phyloP scores from a whole-genome alignment of 179 eudicot genomes.

The Carnegiea gigantea region DNA sequence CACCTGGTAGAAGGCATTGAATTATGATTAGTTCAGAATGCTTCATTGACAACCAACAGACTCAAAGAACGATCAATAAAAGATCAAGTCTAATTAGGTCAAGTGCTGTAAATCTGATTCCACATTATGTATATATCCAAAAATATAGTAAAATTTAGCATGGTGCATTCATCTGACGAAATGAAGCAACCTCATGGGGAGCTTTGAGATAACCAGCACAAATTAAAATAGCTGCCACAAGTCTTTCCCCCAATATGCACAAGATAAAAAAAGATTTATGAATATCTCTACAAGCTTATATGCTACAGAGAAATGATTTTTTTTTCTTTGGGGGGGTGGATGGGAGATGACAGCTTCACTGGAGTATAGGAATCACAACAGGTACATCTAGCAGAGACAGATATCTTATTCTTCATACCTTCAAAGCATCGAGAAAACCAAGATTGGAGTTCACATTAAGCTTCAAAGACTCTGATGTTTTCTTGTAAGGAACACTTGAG shows the following conservation, averaged over 20 bases:
- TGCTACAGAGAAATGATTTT: too few species aligned
- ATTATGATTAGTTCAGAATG: background rate
- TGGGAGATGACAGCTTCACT: conserved; percentile 1
- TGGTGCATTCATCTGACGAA: background rate
- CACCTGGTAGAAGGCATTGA: conserved; percentile 35
- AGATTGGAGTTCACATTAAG: conserved; percentile 27
- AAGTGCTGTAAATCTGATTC: background rate
- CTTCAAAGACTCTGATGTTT: conserved; percentile 35
- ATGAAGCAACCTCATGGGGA: background rate
- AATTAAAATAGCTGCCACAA: background rate
- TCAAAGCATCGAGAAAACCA: conserved; percentile 42
- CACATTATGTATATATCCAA: background rate
- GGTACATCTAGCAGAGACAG: background rate
- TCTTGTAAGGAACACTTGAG: conserved; percentile 27
- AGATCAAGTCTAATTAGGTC: background rate
- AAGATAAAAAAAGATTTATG: background rate
- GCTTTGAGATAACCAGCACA: conserved; percentile 1
- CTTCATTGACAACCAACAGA: background rate
- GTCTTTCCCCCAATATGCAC: background rate
- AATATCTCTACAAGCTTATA: too few species aligned
- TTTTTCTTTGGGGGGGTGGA: background rate
- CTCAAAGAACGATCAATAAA: background rate
- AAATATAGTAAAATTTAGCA: background rate
- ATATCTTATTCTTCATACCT: conserved; percentile 35
- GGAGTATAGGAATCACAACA: background rate